Base-by-base conservation (phyloP, 306 rosid species). In the Quercus engelmannii region DNA sequence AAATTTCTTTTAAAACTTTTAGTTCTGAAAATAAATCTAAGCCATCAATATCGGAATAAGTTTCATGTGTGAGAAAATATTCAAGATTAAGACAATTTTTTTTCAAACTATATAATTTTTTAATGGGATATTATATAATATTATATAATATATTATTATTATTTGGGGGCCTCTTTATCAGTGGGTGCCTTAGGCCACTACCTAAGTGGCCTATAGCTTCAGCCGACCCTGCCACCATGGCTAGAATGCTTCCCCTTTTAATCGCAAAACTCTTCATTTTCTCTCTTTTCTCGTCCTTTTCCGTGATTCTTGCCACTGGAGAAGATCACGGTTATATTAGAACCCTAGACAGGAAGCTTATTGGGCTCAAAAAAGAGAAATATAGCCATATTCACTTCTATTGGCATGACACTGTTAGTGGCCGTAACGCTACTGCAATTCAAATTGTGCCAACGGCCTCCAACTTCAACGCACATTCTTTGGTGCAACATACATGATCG, bases 351-450 rank as follows among this genome's bases (percentile, higher is more conserved):
- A 74, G 69, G 43, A 69, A 71, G 78, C 75, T 75, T 1, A 1
- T 79, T 5, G 90, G 88, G 3, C 56, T 82, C n/a, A 74, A 78
- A 76, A 65, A 79, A 55, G 87, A 89, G 21, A 89, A 89, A 84
- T 79, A 84, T 3, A 86, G 89, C 83, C 92, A 89, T 75, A 80
- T 89, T 59, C 75, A 64, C 4, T 62, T 89, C 54, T 89, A 80
- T 65, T 89, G 90, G 90, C 92, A 89, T 15, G 92, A 86, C 82
- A 69, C 46, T 7, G 3, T 35, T 20, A 62, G 62, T 52, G 88
- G 89, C 9, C 51, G 19, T 0, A 80, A 80, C 17, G 87, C 91
- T 14, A 58, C 83, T 2, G 62, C 76, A 5, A 38, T 82, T 4
- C 9, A 51, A 9, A 65, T 80, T 2, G 59, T 85, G 18, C 73